phyloP scores from a whole-genome alignment of 108 stramenopile species.

The Cyclotella distinguenda region DNA sequence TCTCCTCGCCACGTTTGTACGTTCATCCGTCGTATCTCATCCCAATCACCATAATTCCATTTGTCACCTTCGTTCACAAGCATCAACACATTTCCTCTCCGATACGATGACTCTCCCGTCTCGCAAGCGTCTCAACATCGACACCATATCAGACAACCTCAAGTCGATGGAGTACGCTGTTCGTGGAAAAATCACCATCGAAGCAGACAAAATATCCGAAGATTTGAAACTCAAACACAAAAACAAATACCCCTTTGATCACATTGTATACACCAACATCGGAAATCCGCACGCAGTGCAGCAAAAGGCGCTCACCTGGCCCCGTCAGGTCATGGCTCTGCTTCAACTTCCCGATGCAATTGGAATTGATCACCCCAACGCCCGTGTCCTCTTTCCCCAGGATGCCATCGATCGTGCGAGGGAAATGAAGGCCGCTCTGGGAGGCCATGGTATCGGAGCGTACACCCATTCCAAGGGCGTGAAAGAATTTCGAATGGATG shows the following conservation, averaged over 20 bases:
- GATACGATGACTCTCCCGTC: not conserved
- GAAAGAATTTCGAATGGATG: constrained; percentile 64
- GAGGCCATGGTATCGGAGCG: constrained; percentile 71
- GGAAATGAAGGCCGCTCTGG: constrained; percentile 59
- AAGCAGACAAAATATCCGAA: constrained; percentile 71
- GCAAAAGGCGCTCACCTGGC: constrained; percentile 88
- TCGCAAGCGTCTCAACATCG: constrained; percentile 57
- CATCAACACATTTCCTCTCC: not conserved
- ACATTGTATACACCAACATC: constrained; percentile 95
- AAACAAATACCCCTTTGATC: constrained; percentile 63
- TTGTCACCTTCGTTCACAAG: not conserved
- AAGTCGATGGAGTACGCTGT: constrained; percentile 87
- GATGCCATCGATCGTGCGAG: constrained; percentile 71
- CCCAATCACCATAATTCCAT: too few species aligned
- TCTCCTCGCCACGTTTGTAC: too few species aligned
- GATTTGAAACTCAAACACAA: constrained; percentile 39
- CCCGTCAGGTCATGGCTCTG: constrained; percentile 87
- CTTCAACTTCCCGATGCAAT: constrained; percentile 64
- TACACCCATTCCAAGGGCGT: constrained; percentile 87
- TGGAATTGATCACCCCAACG: constrained; percentile 73
- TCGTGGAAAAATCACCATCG: constrained; percentile 81
- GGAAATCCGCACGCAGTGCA: constrained; percentile 95
- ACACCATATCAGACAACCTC: constrained; percentile 64
- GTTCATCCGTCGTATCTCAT: not conserved
- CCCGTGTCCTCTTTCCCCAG: constrained; percentile 53